Base-by-base conservation (phyloP, 2,329 filamentous ascomycete species). In the Ceratocystis variospora region DNA sequence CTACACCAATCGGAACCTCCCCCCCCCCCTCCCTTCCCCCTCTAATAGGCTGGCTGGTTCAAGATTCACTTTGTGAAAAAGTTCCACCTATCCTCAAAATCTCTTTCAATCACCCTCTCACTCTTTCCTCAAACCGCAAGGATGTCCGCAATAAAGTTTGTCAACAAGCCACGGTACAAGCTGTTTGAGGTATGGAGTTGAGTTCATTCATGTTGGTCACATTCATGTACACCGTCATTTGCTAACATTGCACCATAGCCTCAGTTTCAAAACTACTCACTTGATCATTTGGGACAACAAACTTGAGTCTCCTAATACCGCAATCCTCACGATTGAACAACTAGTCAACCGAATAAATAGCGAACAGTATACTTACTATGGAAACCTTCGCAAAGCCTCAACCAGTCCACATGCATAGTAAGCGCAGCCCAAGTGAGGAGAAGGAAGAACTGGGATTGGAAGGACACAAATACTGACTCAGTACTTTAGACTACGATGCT, bases 401-500 rank as follows among this genome's bases (percentile, higher is more conserved):
- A 75, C 81, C 86, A 77, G 81, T 87, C 76, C 87, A 87, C 75
- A 83, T 92, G 79, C 88, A 93, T 77, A 88, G 91, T 95, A 80
- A 79, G 90, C 86, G 25, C 37, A n/a, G 33, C 5, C 33, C 5
- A 28, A 12, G 37, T 3, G 12, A 44, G 4, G 19, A 44, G 22
- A 31, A 15, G 17, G 2, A 19, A 33, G n/a, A 25, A 41, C 10
- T n/a, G 46, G 12, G 6, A 50, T n/a, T n/a, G 12, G n/a, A 41
- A 22, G 22, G 17, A 19, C 46, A n/a, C 7, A 10, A 25, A 8
- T 6, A 50, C 4, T n/a, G n/a, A 50, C 46, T 31, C 53, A 44
- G 44, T 15, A 1, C 25, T 22, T 5, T 74, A 85, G 83, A 79
- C 71, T 84, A 84, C 75, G 80, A 85, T 73, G 77, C 83, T 73